These are phyloP conservation scores for Volvox reticuliferus DNA, from an alignment of 139 green algal species.

Conservation along the genomic window DNA sequence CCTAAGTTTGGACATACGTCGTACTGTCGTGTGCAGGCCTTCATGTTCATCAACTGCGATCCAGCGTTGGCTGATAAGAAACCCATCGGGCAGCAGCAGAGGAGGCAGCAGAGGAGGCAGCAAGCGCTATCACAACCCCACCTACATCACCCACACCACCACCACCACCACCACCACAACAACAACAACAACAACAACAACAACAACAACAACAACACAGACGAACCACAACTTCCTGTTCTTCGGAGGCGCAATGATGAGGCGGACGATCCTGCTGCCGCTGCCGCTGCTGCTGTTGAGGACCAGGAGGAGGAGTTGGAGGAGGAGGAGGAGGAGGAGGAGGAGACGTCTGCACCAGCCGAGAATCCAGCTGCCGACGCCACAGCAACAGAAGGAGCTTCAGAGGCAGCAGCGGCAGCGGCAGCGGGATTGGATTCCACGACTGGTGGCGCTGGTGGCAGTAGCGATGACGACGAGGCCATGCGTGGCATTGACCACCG, in stretches of 20 bases:
- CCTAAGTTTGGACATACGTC: too few relatives aligned
- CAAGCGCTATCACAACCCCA: neutral
- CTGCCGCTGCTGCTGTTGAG: too few relatives aligned
- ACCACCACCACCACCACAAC: neutral
- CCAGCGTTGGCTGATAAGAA: neutral
- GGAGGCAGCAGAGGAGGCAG: neutral
- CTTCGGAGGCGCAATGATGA: too few relatives aligned
- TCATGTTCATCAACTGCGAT: constrained; percentile 35
- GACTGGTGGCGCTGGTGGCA: neutral
- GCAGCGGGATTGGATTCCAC: too few relatives aligned
- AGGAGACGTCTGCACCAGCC: too few relatives aligned
- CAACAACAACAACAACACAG: neutral
- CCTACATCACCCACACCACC: neutral
- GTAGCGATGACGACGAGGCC: neutral
- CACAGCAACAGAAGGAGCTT: too few relatives aligned
- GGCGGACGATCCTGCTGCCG: too few relatives aligned
- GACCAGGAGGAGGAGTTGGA: too few relatives aligned
- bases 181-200: neutral
- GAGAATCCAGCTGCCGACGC: too few relatives aligned
- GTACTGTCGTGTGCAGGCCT: neutral
- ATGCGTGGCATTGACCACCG: neutral
- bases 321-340: too few relatives aligned
- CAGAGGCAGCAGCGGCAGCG: neutral
- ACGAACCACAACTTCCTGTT: too few relatives aligned
- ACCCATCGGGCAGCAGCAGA: neutral